Evolutionary conservation across 2,329 filamentous ascomycete species (phyloP).

Genomic region (Aspergillus hiratsukae): DNA sequence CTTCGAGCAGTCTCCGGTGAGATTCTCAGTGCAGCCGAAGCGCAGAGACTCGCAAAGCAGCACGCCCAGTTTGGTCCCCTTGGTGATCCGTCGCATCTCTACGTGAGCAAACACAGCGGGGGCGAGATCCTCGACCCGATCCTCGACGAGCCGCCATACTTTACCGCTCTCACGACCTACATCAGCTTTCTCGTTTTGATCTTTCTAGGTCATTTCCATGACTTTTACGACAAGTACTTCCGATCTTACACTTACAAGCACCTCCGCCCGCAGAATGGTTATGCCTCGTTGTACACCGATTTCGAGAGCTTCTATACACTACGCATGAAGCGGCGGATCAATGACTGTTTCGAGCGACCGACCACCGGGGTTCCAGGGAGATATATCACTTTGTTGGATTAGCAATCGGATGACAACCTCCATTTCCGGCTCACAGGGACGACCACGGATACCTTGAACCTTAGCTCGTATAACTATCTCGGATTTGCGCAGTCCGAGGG

Average conservation of each 20-base stretch:
- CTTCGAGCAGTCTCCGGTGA: slow-evolving; percentile 13
- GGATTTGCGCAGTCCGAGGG: slow-evolving; percentile 95
- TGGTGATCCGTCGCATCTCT: slow-evolving; percentile 66
- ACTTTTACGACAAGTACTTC: slow-evolving; percentile 93
- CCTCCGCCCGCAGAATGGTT: slow-evolving; percentile 74
- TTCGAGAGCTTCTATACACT: slow-evolving; percentile 97
- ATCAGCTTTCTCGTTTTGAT: slow-evolving; percentile 93
- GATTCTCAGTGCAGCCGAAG: slow-evolving; percentile 3
- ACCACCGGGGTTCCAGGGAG: slow-evolving; percentile 87
- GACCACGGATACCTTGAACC: slow-evolving; percentile 85
- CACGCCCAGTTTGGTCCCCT: slow-evolving; percentile 79
- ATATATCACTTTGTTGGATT: slow-evolving; percentile 84
- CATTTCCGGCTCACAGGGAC: slow-evolving; percentile 81
- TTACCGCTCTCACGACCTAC: slow-evolving; percentile 89
- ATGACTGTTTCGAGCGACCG: slow-evolving; percentile 88
- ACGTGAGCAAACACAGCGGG: slow-evolving; percentile 77
- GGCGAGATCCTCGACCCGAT: slow-evolving; percentile 60
- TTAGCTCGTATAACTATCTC: slow-evolving; percentile 98
- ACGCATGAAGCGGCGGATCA: slow-evolving; percentile 82
- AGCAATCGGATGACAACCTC: slow-evolving; percentile 80
- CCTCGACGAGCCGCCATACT: slow-evolving; percentile 90
- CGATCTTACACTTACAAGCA: slow-evolving; percentile 75
- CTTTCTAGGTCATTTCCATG: slow-evolving; percentile 83
- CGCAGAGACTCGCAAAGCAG: background rate
- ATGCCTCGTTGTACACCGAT: slow-evolving; percentile 88